phyloP scores from a whole-genome alignment of 2,329 filamentous ascomycete species.

The Nothomitra cinnamomea region DNA sequence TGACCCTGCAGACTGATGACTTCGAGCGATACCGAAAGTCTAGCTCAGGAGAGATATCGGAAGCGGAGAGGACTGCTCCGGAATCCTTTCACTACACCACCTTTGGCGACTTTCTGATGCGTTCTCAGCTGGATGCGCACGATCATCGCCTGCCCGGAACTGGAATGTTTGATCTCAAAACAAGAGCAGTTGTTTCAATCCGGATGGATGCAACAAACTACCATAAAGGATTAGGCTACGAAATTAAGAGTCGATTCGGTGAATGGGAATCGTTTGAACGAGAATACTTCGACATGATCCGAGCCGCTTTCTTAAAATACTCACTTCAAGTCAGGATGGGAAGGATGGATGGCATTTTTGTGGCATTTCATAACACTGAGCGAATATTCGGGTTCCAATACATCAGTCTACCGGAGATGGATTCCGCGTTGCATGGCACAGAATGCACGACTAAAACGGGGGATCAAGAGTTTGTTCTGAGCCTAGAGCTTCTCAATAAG shows the following conservation, averaged over 20 bases:
- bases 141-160: constrained; percentile 74
- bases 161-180: constrained; percentile 94
- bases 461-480: constrained; percentile 71
- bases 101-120: constrained; percentile 76
- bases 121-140: constrained; percentile 84
- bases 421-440: constrained; percentile 73
- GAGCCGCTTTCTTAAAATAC: constrained; percentile 89
- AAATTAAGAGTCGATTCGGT: constrained; percentile 61
- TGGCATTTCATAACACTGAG: constrained; percentile 87
- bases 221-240: constrained; percentile 65
- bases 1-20: constrained; percentile 66
- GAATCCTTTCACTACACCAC: constrained; percentile 82
- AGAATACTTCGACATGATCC: constrained; percentile 94
- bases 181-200: constrained; percentile 75
- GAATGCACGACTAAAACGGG: constrained; percentile 43
- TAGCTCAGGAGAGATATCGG: constrained; percentile 49
- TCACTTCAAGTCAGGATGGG: constrained; percentile 93
- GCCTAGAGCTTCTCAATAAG: constrained; percentile 62
- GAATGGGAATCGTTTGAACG: constrained; percentile 83
- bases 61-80: constrained; percentile 52
- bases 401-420: constrained; percentile 72
- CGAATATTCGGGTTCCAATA: constrained; percentile 98
- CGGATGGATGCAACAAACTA: constrained; percentile 68
- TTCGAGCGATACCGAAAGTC: constrained; percentile 69
- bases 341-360: constrained; percentile 96